Percentiles rank a stretch among this genome's conserved stretches.
phyloP scores from a whole-genome alignment of 2,329 filamentous ascomycete genomes.

The Ceratocystis eucalypticola region DNA sequence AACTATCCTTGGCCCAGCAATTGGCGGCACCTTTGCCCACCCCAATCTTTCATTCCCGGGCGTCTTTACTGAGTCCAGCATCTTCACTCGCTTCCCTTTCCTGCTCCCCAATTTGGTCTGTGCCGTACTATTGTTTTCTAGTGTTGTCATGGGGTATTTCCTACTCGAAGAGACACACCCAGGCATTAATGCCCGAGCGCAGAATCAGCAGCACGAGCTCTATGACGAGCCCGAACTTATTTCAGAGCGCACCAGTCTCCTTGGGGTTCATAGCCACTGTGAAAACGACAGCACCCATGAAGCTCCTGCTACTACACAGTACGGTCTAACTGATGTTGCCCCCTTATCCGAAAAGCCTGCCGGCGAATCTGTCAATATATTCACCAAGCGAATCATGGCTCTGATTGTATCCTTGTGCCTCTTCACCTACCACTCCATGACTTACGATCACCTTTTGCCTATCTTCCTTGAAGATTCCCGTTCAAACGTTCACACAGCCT shows the following conservation, averaged over 20 bases:
- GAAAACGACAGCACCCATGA: constrained; percentile 33
- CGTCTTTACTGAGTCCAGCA: constrained; percentile 49
- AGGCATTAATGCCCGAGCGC: constrained; percentile 50
- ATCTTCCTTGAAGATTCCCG: constrained; percentile 81
- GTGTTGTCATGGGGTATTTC: constrained; percentile 67
- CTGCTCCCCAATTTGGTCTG: constrained; percentile 82
- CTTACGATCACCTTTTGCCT: constrained; percentile 78
- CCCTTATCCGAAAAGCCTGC: constrained; percentile 24
- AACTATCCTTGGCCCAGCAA: constrained; percentile 75
- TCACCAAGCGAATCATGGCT: constrained; percentile 18
- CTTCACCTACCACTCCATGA: constrained; percentile 93
- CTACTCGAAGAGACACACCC: constrained; percentile 83
- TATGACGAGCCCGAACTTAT: constrained; percentile 26
- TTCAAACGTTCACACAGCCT: constrained; percentile 28
- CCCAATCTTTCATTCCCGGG: constrained; percentile 61
- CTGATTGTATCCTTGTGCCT: constrained; percentile 73
- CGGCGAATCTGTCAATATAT: constrained; percentile 12
- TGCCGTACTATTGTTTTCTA: constrained; percentile 58
- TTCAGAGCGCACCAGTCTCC: constrained; percentile 57
- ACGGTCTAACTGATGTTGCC: not conserved
- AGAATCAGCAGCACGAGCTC: constrained; percentile 28
- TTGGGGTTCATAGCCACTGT: constrained; percentile 38
- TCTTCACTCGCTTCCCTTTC: constrained; percentile 73
- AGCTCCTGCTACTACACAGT: not conserved
- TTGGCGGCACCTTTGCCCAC: constrained; percentile 75